A percentile compares a stretch with the other conserved stretches of the same genome.
Conservation (phyloP, 2,329 filamentous ascomycete genomes). For the Clonostachys byssicola region DNA sequence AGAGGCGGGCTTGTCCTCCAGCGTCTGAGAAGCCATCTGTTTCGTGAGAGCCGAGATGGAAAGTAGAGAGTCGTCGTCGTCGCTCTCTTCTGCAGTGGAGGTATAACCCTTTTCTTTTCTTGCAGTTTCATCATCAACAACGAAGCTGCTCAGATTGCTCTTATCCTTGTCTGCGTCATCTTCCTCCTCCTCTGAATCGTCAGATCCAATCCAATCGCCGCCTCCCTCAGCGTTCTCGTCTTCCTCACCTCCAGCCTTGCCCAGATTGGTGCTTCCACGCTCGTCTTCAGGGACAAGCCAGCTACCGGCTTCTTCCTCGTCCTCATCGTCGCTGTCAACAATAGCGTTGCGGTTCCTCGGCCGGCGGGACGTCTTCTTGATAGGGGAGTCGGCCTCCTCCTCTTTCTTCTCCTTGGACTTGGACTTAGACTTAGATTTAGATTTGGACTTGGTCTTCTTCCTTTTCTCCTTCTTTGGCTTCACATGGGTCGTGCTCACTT, state of each 20-base stretch:
- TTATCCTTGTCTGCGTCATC: slow-evolving; percentile 49
- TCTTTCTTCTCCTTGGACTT: slow-evolving; percentile 5
- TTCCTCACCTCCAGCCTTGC: slow-evolving; percentile 77
- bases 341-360: slow-evolving; percentile 51
- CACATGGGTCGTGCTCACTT: slow-evolving; percentile 31
- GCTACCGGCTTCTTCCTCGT: slow-evolving; percentile 67
- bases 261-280: slow-evolving; percentile 55
- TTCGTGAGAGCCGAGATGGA: slow-evolving; percentile 28
- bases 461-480: slow-evolving; percentile 32
- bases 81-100: slow-evolving; percentile 10
- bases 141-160: slow-evolving; percentile 51
- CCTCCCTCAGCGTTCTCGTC: slow-evolving; percentile 87
- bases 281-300: slow-evolving; percentile 76
- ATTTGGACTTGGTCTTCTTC: slow-evolving; percentile 17
- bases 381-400: slow-evolving; percentile 5
- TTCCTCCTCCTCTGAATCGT: slow-evolving; percentile 59
- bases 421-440: slow-evolving; percentile 12
- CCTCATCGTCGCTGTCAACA: slow-evolving; percentile 64
- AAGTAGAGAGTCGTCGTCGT: slow-evolving; percentile 25
- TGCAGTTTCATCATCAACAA: slow-evolving; percentile 44
- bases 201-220: slow-evolving; percentile 71
- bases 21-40: slow-evolving; percentile 28
- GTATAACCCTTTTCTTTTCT: slow-evolving; percentile 22
- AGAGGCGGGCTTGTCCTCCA: slow-evolving; percentile 16
- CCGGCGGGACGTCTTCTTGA: slow-evolving; percentile 23